These are phyloP conservation scores for Spergularia bocconei DNA, from an alignment of 148 eudicot species.

Conservation along the genomic window DNA sequence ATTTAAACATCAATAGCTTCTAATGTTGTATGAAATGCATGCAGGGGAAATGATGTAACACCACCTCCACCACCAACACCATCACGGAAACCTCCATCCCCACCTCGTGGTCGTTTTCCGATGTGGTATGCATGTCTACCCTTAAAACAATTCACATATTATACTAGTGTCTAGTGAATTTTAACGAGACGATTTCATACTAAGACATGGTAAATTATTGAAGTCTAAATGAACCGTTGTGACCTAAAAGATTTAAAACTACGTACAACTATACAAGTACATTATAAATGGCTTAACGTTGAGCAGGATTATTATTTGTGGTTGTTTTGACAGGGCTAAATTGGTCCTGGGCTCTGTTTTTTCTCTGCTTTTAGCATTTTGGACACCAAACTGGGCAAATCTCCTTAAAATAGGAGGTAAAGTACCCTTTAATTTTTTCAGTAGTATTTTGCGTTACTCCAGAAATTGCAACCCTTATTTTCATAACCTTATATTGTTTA, in stretches of 20 bases:
- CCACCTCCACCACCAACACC: neutral
- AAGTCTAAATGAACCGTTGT: too few species aligned
- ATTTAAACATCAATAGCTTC: neutral
- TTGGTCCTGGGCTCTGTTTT: conserved; percentile 46
- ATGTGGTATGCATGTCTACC: conserved; percentile 22
- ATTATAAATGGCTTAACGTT: too few species aligned
- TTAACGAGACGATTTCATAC: too few species aligned
- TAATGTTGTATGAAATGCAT: neutral
- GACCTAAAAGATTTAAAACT: too few species aligned
- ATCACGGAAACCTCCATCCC: conserved; percentile 12
- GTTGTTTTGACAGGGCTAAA: conserved; percentile 41
- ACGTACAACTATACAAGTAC: too few species aligned
- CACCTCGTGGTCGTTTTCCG: conserved; percentile 3
- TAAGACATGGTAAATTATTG: too few species aligned
- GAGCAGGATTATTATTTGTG: neutral
- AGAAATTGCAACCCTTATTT: too few species aligned
- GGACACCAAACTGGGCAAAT: conserved; percentile 59
- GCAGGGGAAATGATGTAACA: conserved; percentile 11
- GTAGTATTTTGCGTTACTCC: too few species aligned
- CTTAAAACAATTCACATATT: too few species aligned
- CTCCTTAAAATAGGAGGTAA: conserved; percentile 54
- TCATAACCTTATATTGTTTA: neutral
- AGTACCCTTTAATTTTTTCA: neutral
- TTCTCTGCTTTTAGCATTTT: conserved; percentile 47
- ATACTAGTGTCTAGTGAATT: too few species aligned